Base-by-base conservation (phyloP, 306 rosid species). In the Amphicarpaea edgeworthii region DNA sequence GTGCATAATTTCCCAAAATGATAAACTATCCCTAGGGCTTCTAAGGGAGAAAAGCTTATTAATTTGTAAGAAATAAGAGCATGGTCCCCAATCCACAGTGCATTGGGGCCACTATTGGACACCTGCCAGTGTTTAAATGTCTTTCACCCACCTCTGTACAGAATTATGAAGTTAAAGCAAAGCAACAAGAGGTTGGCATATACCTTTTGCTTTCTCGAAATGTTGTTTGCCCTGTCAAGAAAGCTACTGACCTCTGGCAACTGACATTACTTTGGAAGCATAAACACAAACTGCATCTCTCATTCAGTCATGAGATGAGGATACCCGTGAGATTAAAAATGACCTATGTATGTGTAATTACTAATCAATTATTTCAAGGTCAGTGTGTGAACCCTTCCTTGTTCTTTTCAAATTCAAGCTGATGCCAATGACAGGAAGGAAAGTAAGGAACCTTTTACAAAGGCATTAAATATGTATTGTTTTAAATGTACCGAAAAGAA, bases 11-110 rank as follows among this genome's bases (percentile, higher is more conserved):
- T 67, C 75, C 58, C n/a, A 47, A 59, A 46, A 57, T 30, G n/a
- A 68, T 45, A 43, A 68, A 55, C 19, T 57, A 3, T 68, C 7
- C 30, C 58, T 5, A 12, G 9, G 53, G 17, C 14, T 69, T 74
- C 23, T 42, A 16, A 65, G 79, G 24, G 68, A 78, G 63, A 82
- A 30, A 65, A 26, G 51, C 5, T 53, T 59, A 16, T 46, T 19
- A 68, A 50, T 65, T 49, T 60, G 77, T 42, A n/a, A 69, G 62
- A 41, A 75, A 76, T 24, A 37, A 24, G 63, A 23, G 51, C 7
- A 72, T 77, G 80, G 83, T 80, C 83, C 84, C 67, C 54, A 17
- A 59, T 41, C 3, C 65, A 74, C 50, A 54, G n/a, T 32, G 70
- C 12, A 51, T 21, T 78, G 42, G 83, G 63, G 64, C 68, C 83